Conservation (phyloP, 73 alveolate genomes). For the Paramecium bursaria region DNA sequence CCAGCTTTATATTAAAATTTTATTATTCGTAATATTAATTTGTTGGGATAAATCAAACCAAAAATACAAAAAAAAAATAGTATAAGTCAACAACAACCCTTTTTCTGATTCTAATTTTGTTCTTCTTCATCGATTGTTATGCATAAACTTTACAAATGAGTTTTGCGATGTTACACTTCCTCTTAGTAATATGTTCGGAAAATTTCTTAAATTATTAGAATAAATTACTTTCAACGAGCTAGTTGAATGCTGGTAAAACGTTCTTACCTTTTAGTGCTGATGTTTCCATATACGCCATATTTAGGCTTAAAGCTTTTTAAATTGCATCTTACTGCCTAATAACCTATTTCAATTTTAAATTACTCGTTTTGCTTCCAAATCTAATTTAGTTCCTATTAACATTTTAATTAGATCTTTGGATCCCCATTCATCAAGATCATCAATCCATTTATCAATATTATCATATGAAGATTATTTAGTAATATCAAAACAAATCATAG, state of each 20-base stretch:
- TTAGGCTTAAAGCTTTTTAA: constrained; percentile 4
- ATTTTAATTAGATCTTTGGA: constrained; percentile 17
- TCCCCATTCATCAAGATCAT: constrained; percentile 55
- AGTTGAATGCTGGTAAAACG: constrained; percentile 67
- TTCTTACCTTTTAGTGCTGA: constrained; percentile 72
- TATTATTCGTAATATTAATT: no score
- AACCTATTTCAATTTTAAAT: constrained; percentile 7
- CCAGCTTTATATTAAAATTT: no score
- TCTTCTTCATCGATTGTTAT: no score
- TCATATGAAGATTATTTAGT: constrained; percentile 57
- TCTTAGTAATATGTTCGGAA: neutral
- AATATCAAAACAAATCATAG: constrained; percentile 71
- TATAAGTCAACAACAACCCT: constrained; percentile 32
- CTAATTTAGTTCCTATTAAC: constrained; percentile 74
- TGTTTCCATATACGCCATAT: constrained; percentile 70
- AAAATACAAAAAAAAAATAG: no score
- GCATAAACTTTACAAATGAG: no score
- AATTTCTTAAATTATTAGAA: constrained; percentile 15
- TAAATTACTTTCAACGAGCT: constrained; percentile 60
- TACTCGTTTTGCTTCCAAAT: constrained; percentile 67
- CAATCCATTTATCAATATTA: constrained; percentile 68
- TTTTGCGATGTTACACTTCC: neutral
- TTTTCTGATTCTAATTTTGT: neutral
- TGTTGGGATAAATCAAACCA: no score
- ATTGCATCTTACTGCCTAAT: constrained; percentile 49